A percentile compares a stretch with the other conserved stretches of the same genome.
Conservation (phyloP, 495 filamentous ascomycete genomes). For the Podospora tetraspora region DNA sequence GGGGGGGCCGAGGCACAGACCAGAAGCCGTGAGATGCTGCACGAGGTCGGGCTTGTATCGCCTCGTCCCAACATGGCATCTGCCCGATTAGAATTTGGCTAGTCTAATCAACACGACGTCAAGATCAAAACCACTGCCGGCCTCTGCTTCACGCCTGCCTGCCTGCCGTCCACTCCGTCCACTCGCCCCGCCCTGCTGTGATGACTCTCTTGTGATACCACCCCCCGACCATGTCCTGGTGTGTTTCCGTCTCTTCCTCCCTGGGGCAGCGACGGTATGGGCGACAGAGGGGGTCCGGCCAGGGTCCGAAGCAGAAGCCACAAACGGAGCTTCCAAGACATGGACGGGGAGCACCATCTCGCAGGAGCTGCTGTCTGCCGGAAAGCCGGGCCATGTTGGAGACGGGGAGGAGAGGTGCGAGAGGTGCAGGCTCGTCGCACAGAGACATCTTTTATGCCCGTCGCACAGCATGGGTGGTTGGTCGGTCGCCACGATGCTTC, state of each 20-base stretch:
- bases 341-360: background rate
- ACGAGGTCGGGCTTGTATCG: conserved; percentile 8
- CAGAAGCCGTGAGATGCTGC: conserved; percentile 6
- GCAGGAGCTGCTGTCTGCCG: conserved; percentile 8
- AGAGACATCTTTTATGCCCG: conserved; percentile 13
- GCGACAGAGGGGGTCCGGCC: background rate
- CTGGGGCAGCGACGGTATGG: background rate
- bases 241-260: background rate
- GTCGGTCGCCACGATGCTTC: conserved; percentile 22
- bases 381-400: conserved; percentile 1
- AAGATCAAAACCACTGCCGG: background rate
- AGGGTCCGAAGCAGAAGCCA: background rate
- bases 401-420: conserved; percentile 3
- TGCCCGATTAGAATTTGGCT: conserved; percentile 6
- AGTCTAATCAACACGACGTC: conserved; percentile 4
- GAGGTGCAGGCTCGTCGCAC: conserved; percentile 11
- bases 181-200: background rate
- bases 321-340: background rate
- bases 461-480: conserved; percentile 13
- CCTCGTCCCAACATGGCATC: background rate
- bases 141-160: background rate
- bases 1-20: conserved; percentile 6
- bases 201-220: background rate
- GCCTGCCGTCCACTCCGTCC: background rate
- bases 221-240: background rate